phyloP scores from a whole-genome alignment of 495 filamentous ascomycete species.

The Halenospora varia region DNA sequence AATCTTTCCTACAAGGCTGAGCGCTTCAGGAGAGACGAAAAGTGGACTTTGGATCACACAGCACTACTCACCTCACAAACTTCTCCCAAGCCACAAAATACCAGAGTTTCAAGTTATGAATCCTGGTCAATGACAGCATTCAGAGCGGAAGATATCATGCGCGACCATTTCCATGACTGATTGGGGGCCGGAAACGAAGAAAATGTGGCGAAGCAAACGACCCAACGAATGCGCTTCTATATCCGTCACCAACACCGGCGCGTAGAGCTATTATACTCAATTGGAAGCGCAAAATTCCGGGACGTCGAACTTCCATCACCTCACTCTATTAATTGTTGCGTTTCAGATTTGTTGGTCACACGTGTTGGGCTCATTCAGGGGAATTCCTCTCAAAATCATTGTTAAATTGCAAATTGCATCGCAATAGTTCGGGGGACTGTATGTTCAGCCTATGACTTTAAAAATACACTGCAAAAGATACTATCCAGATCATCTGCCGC shows the following conservation, averaged over 20 bases:
- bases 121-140: background rate
- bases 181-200: background rate
- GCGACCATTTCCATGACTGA: background rate
- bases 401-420: background rate
- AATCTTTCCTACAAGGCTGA: background rate
- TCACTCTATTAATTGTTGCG: background rate
- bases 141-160: background rate
- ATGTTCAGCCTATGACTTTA: background rate
- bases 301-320: background rate
- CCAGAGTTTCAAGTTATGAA: background rate
- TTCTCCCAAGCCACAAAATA: background rate
- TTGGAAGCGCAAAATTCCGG: background rate
- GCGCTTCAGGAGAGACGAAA: background rate
- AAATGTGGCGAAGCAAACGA: background rate
- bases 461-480: background rate
- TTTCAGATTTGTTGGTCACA: background rate
- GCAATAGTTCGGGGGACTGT: background rate
- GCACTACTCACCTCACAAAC: background rate
- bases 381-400: background rate
- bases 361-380: too few relatives aligned
- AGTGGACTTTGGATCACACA: background rate
- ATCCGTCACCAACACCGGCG: background rate
- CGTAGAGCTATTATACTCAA: background rate
- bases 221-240: background rate
- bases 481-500: background rate